These are phyloP conservation scores for Trametes cinnabarina DNA, from an alignment of 768 basidiomycete species.

Conservation along the genomic window DNA sequence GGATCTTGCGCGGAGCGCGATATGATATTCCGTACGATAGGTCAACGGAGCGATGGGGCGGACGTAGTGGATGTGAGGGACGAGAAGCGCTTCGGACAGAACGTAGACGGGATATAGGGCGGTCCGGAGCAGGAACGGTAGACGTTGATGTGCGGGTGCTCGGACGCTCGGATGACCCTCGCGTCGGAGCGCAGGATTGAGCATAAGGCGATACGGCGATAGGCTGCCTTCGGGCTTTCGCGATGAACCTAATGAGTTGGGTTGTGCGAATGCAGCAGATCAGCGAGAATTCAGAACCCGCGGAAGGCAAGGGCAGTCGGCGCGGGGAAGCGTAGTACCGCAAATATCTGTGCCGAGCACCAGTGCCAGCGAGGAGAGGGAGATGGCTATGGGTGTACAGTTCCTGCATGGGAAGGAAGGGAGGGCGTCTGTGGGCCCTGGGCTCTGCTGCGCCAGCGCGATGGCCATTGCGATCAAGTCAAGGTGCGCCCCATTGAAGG, in stretches of 20 bases:
- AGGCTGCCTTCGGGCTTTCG: neutral
- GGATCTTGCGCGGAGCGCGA: no score
- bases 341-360: no score
- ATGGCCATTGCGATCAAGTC: neutral
- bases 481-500: neutral
- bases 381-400: neutral
- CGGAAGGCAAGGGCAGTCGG: neutral
- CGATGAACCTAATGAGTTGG: neutral
- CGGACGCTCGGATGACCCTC: conserved; percentile 12
- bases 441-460: neutral
- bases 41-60: no score
- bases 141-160: neutral
- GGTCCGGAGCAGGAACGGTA: neutral
- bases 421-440: neutral
- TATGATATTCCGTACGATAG: no score
- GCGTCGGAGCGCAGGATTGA: neutral
- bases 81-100: no score
- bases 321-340: neutral
- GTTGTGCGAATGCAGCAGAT: neutral
- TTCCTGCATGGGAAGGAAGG: neutral
- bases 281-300: neutral
- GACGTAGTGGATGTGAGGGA: no score
- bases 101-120: neutral
- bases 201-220: neutral
- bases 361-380: neutral